These are phyloP conservation scores for Chaetoceros muelleri DNA, from an alignment of 108 stramenopile species.

Conservation along the genomic window DNA sequence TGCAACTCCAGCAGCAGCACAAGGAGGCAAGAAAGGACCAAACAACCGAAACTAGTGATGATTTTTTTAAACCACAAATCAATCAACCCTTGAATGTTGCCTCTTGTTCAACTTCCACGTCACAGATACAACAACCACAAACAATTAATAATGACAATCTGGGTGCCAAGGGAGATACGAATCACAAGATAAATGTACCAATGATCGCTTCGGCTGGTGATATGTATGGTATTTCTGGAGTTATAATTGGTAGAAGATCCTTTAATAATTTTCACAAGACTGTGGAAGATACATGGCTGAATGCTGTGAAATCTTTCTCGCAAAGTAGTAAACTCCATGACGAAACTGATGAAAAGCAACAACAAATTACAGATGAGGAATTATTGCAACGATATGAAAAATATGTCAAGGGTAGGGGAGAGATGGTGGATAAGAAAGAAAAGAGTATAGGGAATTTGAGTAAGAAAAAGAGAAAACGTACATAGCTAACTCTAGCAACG, in stretches of 20 bases:
- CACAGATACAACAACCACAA: background rate
- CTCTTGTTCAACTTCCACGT: too few species aligned
- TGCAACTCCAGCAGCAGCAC: background rate
- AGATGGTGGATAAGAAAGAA: background rate
- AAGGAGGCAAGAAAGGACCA: background rate
- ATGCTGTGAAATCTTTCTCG: slow-evolving; percentile 19
- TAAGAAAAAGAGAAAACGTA: background rate
- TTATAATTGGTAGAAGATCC: slow-evolving; percentile 63
- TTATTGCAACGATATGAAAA: slow-evolving; percentile 53
- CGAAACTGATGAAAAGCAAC: slow-evolving; percentile 9
- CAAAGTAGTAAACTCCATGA: background rate
- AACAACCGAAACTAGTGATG: too few species aligned
- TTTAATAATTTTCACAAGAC: slow-evolving; percentile 52
- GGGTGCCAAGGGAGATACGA: background rate
- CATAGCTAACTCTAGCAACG: too few species aligned
- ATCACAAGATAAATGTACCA: slow-evolving; percentile 9
- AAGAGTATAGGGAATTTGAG: background rate
- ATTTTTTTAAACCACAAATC: too few species aligned
- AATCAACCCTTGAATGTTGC: too few species aligned
- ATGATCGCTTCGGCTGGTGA: slow-evolving; percentile 36
- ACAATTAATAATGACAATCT: slow-evolving; percentile 4
- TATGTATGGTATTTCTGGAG: slow-evolving; percentile 53
- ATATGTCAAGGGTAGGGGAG: slow-evolving; percentile 22
- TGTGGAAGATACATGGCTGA: slow-evolving; percentile 43
- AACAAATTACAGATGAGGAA: slow-evolving; percentile 60